A percentile compares a stretch with the other conserved stretches of the same genome.
Conservation (phyloP, 2,329 filamentous ascomycete genomes). For the Escovopsis sp. region DNA sequence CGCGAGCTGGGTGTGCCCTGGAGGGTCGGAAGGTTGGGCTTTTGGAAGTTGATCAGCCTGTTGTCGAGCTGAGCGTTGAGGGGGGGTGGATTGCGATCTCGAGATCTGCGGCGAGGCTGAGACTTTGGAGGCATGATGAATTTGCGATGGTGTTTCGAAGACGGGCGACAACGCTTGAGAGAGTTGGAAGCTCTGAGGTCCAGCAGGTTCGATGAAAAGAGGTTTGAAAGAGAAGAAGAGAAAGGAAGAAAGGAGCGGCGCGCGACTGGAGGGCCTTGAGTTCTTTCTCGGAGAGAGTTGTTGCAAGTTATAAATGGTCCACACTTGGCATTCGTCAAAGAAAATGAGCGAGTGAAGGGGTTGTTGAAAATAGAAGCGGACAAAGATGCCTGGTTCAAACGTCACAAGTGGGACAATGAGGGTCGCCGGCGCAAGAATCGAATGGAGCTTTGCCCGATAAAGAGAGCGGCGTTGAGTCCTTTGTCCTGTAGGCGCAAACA, state of each 20-base stretch:
- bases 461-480: no score
- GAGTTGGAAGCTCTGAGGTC: neutral
- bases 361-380: no score
- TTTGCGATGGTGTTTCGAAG: neutral
- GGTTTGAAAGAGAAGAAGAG: neutral
- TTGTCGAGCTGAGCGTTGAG: neutral
- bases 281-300: no score
- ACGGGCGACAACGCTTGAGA: neutral
- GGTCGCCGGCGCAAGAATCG: no score
- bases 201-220: neutral
- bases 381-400: no score
- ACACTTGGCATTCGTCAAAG: no score
- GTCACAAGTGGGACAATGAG: no score
- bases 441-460: no score
- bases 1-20: conserved; percentile 21
- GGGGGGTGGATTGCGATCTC: conserved; percentile 8
- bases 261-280: neutral
- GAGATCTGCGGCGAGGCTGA: conserved; percentile 4
- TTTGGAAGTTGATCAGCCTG: conserved; percentile 8
- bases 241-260: neutral
- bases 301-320: no score
- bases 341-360: no score
- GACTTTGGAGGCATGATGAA: conserved; percentile 3
- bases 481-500: no score
- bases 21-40: conserved; percentile 13